phyloP scores from a whole-genome alignment of 2,329 filamentous ascomycete genomes.

The Penicillium psychrosexuale region DNA sequence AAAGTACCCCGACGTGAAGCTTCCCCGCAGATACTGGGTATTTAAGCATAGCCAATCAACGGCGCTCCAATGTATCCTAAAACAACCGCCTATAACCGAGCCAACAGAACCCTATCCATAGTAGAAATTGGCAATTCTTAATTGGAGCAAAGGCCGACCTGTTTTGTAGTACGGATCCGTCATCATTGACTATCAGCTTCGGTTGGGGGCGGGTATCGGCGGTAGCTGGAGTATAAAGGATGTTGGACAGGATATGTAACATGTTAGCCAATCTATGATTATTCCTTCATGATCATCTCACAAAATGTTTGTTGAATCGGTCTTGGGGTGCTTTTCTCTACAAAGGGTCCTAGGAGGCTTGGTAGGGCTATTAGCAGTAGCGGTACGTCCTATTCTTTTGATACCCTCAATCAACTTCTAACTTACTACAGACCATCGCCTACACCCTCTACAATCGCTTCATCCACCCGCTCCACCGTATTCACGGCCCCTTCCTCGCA shows the following conservation, averaged over 20 bases:
- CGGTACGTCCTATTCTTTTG: constrained; percentile 14
- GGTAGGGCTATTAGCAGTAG: constrained; percentile 14
- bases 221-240: constrained; percentile 18
- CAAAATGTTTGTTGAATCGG: constrained; percentile 26
- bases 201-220: constrained; percentile 25
- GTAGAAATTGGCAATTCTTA: not conserved
- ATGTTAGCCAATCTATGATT: not conserved
- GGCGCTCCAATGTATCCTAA: not conserved
- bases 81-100: constrained; percentile 9
- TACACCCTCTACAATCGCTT: constrained; percentile 37
- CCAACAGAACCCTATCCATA: not conserved
- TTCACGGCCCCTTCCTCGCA: constrained; percentile 33
- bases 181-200: constrained; percentile 15
- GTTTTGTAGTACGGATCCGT: not conserved
- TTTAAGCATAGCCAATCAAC: constrained; percentile 7
- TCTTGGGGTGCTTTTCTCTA: constrained; percentile 18
- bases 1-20: constrained; percentile 3
- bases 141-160: not conserved
- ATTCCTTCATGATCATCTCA: constrained; percentile 1
- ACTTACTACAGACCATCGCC: constrained; percentile 22
- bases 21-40: constrained; percentile 3
- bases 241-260: not conserved
- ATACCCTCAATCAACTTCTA: not conserved
- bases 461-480: constrained; percentile 34
- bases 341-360: constrained; percentile 16